Evolutionary conservation across 2,329 filamentous ascomycete species (phyloP).

Genomic region (Ophiosphaerella narmari): DNA sequence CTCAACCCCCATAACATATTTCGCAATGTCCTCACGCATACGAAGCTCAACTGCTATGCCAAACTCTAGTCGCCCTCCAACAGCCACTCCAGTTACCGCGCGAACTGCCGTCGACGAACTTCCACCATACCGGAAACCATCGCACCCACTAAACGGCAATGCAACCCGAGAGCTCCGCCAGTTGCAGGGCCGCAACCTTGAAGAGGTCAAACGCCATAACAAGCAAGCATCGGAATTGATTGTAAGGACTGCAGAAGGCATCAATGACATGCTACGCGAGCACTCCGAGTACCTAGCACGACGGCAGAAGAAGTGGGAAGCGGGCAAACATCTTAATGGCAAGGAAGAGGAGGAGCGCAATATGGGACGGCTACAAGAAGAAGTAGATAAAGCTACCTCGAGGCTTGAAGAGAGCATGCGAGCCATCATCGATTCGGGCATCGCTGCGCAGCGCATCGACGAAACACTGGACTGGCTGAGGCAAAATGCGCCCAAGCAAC

Average conservation of each 20-base stretch:
- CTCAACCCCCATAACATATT: background rate
- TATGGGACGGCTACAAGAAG: constrained; percentile 47
- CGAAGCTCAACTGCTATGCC: constrained; percentile 22
- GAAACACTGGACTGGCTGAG: constrained; percentile 51
- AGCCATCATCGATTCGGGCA: constrained; percentile 61
- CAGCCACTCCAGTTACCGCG: constrained; percentile 5
- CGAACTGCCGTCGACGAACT: constrained; percentile 23
- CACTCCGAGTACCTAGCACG: constrained; percentile 44
- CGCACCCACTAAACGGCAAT: constrained; percentile 55
- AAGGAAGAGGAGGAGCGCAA: constrained; percentile 46
- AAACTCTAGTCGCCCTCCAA: constrained; percentile 19
- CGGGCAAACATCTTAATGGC: constrained; percentile 42
- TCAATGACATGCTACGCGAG: constrained; percentile 60
- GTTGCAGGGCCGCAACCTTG: constrained; percentile 51
- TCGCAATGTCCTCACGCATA: constrained; percentile 29
- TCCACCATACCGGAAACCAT: constrained; percentile 61
- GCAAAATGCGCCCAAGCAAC: constrained; percentile 37
- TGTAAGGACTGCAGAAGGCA: constrained; percentile 55
- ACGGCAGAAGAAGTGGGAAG: constrained; percentile 41
- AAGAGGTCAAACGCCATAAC: constrained; percentile 55
- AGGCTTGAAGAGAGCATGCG: constrained; percentile 64
- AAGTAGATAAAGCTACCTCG: constrained; percentile 57
- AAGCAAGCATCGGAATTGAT: constrained; percentile 54
- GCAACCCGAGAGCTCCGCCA: constrained; percentile 53
- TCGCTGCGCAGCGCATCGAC: constrained; percentile 52